Conservation (phyloP, 2,329 filamentous ascomycete species). For the Chrysosporium keratinophilum region DNA sequence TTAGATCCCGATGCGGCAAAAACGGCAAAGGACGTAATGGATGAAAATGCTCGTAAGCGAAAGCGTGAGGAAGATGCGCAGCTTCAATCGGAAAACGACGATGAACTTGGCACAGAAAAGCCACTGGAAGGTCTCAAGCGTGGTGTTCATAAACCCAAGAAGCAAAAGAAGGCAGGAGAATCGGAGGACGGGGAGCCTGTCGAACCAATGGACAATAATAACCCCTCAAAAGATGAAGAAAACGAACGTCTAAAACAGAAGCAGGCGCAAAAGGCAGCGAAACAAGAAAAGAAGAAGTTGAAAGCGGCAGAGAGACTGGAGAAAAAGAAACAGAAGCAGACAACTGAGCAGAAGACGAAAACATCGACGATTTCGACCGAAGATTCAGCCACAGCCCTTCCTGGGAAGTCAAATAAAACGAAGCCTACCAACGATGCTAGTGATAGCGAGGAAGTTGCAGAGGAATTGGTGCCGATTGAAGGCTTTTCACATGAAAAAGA, state of each 20-base stretch:
- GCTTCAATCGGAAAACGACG: slow-evolving; percentile 36
- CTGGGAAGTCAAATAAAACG: not conserved
- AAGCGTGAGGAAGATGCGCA: slow-evolving; percentile 58
- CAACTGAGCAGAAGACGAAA: slow-evolving; percentile 19
- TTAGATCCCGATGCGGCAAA: slow-evolving; percentile 84
- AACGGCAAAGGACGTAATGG: slow-evolving; percentile 86
- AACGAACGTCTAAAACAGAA: slow-evolving; percentile 9
- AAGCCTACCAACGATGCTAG: slow-evolving; percentile 17
- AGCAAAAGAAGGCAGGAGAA: slow-evolving; percentile 38
- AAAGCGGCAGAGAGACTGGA: slow-evolving; percentile 14
- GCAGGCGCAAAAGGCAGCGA: slow-evolving; percentile 13
- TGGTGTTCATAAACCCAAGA: slow-evolving; percentile 34
- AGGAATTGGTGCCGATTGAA: slow-evolving; percentile 39
- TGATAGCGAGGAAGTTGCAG: slow-evolving; percentile 22
- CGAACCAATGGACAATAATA: slow-evolving; percentile 21
- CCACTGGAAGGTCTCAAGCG: slow-evolving; percentile 55
- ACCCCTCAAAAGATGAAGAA: slow-evolving; percentile 9
- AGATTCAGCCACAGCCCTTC: slow-evolving; percentile 11
- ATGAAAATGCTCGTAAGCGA: slow-evolving; percentile 69
- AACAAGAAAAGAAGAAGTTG: slow-evolving; percentile 20
- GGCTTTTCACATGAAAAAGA: slow-evolving; percentile 38
- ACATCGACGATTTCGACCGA: slow-evolving; percentile 15
- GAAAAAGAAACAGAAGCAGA: slow-evolving; percentile 20
- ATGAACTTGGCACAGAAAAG: slow-evolving; percentile 35
- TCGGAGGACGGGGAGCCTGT: slow-evolving; percentile 29